Conservation (phyloP, 2,329 filamentous ascomycete genomes). For the Colletotrichum camelliae region DNA sequence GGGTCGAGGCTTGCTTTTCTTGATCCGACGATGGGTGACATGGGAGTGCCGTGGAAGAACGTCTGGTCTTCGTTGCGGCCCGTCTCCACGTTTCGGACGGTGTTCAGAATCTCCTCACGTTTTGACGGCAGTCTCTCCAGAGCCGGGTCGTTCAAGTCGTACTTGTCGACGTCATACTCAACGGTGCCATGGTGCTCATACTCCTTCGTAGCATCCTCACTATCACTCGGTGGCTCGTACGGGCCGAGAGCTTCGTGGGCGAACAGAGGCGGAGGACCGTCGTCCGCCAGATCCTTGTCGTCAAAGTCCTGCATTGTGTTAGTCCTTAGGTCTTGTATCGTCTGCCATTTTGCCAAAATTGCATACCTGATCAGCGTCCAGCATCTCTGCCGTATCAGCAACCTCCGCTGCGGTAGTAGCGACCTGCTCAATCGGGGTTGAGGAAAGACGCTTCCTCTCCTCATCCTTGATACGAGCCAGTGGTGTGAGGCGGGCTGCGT, state of each 20-base stretch:
- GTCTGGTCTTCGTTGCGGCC: constrained; percentile 45
- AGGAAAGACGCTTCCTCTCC: constrained; percentile 37
- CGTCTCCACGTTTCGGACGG: constrained; percentile 51
- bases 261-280: constrained; percentile 45
- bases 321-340: background rate
- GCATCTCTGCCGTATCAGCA: constrained; percentile 43
- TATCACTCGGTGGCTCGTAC: constrained; percentile 39
- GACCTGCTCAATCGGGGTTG: constrained; percentile 45
- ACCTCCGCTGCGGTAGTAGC: constrained; percentile 50
- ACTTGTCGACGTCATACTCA: constrained; percentile 27
- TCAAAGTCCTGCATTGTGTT: background rate
- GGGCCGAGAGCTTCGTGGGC: constrained; percentile 52
- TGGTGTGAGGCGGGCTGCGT: background rate
- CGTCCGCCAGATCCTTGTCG: constrained; percentile 21
- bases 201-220: constrained; percentile 27
- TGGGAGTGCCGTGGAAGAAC: constrained; percentile 38
- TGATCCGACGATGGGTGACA: constrained; percentile 39
- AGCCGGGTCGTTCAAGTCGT: constrained; percentile 52
- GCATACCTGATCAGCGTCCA: constrained; percentile 33
- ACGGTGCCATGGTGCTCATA: constrained; percentile 14
- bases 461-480: constrained; percentile 22
- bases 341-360: background rate
- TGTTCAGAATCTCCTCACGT: constrained; percentile 47
- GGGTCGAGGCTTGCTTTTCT: constrained; percentile 40
- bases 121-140: constrained; percentile 54